Evolutionary conservation across 441 rosid genomes (phyloP).

Genomic region (Brassica balearica): DNA sequence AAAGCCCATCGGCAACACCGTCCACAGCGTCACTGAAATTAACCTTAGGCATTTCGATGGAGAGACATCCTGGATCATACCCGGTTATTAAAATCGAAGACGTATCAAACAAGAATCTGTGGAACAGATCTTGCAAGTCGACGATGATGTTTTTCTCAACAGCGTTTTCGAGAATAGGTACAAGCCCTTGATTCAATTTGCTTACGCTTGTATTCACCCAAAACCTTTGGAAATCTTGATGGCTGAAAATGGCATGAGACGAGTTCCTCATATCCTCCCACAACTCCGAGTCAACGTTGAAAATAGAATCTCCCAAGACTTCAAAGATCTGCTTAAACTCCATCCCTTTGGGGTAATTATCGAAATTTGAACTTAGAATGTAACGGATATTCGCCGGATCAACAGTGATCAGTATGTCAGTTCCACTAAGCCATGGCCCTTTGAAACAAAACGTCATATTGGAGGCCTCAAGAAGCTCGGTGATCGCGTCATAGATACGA

Average conservation of each 20-base stretch:
- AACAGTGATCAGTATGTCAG: conserved; percentile 27
- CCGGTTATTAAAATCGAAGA: conserved; percentile 42
- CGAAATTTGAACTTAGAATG: conserved; percentile 40
- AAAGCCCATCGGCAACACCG: conserved; percentile 43
- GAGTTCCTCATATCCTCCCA: conserved; percentile 49
- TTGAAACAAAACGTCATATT: conserved; percentile 23
- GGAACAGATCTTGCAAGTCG: conserved; percentile 40
- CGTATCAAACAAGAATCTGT: conserved; percentile 26
- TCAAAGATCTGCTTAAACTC: conserved; percentile 47
- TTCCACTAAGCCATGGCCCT: conserved; percentile 32
- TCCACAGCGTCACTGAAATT: conserved; percentile 42
- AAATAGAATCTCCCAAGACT: conserved; percentile 46
- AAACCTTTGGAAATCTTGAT: conserved; percentile 32
- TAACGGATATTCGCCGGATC: conserved; percentile 46
- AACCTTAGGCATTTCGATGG: conserved; percentile 42
- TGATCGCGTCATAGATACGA: conserved; percentile 9
- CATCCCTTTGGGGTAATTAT: conserved; percentile 48
- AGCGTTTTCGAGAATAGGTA: conserved; percentile 43
- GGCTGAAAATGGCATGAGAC: conserved; percentile 38
- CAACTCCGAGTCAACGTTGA: conserved; percentile 40
- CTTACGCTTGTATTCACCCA: conserved; percentile 19
- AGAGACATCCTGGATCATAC: conserved; percentile 43
- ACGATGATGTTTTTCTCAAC: neutral
- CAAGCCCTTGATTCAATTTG: conserved; percentile 31
- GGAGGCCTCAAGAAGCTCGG: conserved; percentile 13